These are phyloP conservation scores for Psophocarpus tetragonolobus DNA, from an alignment of 306 rosid genomes.

Conservation along the genomic window DNA sequence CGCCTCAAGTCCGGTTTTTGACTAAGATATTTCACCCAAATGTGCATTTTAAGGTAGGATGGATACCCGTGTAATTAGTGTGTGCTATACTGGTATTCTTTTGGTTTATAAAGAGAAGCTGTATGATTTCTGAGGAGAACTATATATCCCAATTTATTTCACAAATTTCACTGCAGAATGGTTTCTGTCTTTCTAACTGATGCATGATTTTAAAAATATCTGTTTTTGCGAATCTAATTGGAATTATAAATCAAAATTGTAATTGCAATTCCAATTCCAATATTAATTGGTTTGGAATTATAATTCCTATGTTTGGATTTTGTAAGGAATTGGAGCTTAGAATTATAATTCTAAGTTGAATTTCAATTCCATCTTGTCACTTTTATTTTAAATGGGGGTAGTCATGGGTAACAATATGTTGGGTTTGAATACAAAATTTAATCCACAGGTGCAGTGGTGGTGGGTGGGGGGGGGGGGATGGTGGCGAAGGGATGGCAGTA, in stretches of 20 bases:
- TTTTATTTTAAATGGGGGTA: background rate
- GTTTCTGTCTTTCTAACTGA: background rate
- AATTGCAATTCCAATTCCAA: background rate
- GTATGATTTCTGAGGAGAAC: background rate
- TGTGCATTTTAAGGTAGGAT: slow-evolving; percentile 90
- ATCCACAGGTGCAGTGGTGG: background rate
- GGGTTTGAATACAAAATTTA: background rate
- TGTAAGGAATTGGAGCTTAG: background rate
- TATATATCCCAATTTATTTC: background rate
- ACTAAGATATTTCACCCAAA: slow-evolving; percentile 98
- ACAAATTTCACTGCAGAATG: background rate
- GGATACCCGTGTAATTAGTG: background rate
- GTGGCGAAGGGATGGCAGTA: background rate
- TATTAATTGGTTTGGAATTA: background rate
- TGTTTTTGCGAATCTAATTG: background rate
- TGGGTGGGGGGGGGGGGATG: background rate
- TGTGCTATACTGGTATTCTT: background rate
- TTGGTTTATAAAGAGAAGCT: background rate
- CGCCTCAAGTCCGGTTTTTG: slow-evolving; percentile 97
- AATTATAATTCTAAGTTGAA: background rate
- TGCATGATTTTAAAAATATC: background rate
- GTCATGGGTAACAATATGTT: background rate
- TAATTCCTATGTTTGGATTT: background rate
- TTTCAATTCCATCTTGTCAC: background rate
- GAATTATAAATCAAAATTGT: background rate